Percentiles rank a stretch among this genome's conserved stretches.
Conservation (phyloP, 23 red algal genomes). For the Gracilaria caudata region DNA sequence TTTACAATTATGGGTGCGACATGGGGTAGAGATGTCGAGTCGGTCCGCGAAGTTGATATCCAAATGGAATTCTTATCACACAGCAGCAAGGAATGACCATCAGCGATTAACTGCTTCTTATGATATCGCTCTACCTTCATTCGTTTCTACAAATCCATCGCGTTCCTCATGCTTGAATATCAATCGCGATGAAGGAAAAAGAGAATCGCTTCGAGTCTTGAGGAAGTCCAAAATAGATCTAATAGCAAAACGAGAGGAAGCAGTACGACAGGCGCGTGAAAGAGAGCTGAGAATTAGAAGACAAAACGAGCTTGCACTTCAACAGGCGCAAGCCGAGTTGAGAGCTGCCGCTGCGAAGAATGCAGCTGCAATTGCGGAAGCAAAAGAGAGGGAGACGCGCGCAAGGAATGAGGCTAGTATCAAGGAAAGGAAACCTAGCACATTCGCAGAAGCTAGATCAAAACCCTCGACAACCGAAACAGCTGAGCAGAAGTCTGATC, state of each 20-base stretch:
- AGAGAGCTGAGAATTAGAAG: not conserved
- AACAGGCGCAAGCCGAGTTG: not conserved
- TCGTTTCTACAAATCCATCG: not conserved
- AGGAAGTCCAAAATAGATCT: conserved; percentile 10
- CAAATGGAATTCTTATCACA: conserved; percentile 6
- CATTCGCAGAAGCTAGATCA: not conserved
- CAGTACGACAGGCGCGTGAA: not conserved
- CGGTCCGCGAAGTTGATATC: conserved; percentile 45
- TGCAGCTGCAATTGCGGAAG: not conserved
- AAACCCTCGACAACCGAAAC: not conserved
- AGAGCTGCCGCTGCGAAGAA: not conserved
- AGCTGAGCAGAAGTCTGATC: not conserved
- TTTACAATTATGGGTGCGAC: conserved; percentile 56
- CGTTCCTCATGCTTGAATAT: not conserved
- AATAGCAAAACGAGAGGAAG: conserved; percentile 5
- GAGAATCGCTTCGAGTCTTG: conserved; percentile 1
- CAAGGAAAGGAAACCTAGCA: not conserved
- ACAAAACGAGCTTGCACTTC: not conserved
- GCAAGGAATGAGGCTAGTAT: not conserved
- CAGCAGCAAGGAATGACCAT: conserved; percentile 8
- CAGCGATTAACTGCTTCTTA: not conserved
- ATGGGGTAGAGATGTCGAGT: conserved; percentile 37
- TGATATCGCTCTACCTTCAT: not conserved
- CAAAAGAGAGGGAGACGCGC: not conserved
- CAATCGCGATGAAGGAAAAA: not conserved